Evolutionary conservation across 2,329 filamentous ascomycete genomes (phyloP).

Genomic region (Colletotrichum sp.): DNA sequence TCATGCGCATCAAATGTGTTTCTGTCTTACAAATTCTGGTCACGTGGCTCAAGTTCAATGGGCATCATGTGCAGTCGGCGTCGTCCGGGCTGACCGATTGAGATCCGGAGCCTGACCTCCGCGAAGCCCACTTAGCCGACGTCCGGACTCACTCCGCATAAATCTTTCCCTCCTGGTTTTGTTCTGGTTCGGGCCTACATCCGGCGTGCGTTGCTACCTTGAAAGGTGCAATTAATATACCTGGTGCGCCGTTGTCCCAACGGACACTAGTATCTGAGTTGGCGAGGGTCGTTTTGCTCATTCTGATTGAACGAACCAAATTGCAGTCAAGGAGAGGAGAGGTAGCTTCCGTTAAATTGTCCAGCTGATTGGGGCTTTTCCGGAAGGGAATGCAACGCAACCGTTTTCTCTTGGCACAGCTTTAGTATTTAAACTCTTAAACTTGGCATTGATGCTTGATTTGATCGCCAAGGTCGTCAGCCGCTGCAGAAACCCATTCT

Average conservation of each 20-base stretch:
- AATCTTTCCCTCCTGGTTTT: background rate
- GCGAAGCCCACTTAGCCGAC: background rate
- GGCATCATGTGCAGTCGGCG: background rate
- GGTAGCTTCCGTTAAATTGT: background rate
- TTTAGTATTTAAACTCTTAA: background rate
- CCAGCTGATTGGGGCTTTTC: background rate
- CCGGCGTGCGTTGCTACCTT: background rate
- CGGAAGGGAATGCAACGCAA: background rate
- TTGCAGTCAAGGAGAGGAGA: background rate
- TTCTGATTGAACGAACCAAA: background rate
- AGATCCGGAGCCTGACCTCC: slow-evolving; percentile 8
- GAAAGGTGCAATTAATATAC: background rate
- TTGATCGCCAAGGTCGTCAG: background rate
- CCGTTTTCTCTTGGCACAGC: background rate
- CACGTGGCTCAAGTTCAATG: background rate
- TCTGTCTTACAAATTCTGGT: background rate
- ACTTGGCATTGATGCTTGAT: slow-evolving; percentile 1
- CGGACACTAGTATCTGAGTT: background rate
- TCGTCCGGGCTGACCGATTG: background rate
- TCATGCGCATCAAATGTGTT: background rate
- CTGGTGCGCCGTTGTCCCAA: background rate
- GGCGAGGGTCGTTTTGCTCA: background rate
- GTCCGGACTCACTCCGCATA: background rate
- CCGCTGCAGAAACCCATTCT: background rate
- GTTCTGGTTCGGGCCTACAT: background rate